These are phyloP conservation scores for Thalia dealbata DNA, from an alignment of 176 grass and related monocot species.

Conservation along the genomic window DNA sequence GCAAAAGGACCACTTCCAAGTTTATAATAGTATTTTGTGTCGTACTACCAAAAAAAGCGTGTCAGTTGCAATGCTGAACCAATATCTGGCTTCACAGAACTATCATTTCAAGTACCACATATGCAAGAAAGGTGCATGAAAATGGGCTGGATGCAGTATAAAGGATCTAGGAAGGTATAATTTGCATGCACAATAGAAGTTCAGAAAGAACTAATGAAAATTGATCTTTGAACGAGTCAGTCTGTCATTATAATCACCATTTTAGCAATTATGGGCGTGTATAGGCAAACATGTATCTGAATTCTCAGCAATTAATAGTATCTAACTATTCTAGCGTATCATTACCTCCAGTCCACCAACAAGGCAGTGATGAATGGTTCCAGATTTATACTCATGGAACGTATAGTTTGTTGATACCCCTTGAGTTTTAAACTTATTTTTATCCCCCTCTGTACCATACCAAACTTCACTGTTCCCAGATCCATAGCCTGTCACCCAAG, in stretches of 20 bases:
- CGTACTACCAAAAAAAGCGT: slow-evolving; percentile 38
- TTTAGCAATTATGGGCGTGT: not conserved
- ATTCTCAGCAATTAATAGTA: too few relatives aligned
- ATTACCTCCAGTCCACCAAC: slow-evolving; percentile 67
- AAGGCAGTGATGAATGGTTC: slow-evolving; percentile 90
- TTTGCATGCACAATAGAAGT: too few relatives aligned
- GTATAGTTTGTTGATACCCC: slow-evolving; percentile 72
- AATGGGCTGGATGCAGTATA: too few relatives aligned
- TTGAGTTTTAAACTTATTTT: slow-evolving; percentile 51
- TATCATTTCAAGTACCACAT: not conserved
- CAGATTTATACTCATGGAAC: slow-evolving; percentile 87
- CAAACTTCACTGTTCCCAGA: slow-evolving; percentile 54
- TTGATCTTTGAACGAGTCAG: too few relatives aligned
- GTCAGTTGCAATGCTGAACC: not conserved
- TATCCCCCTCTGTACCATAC: slow-evolving; percentile 49
- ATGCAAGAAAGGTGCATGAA: too few relatives aligned
- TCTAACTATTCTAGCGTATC: slow-evolving; percentile 33
- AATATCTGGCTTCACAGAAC: not conserved
- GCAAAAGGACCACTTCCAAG: slow-evolving; percentile 57
- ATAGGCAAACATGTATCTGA: too few relatives aligned
- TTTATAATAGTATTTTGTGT: slow-evolving; percentile 92
- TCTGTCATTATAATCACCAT: not conserved
- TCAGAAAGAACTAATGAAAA: too few relatives aligned
- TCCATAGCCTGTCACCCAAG: slow-evolving; percentile 70
- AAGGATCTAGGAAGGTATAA: too few relatives aligned